phyloP scores from a whole-genome alignment of 371 early-diverging fungal species.

The Mortierella sp. region DNA sequence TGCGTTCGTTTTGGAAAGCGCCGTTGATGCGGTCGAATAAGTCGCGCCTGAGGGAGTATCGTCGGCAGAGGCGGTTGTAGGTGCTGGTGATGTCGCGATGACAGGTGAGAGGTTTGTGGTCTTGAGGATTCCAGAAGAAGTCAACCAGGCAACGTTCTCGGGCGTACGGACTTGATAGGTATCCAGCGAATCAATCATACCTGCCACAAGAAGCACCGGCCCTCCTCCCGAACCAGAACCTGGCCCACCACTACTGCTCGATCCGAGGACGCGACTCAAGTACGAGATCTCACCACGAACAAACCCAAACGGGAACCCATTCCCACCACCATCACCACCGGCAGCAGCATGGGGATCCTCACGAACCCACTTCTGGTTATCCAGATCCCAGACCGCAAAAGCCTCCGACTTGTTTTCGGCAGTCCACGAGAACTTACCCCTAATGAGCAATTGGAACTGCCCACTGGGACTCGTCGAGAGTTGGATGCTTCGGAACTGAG shows the following conservation, averaged over 20 bases:
- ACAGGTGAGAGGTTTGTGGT: constrained; percentile 34
- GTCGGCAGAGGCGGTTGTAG: not conserved
- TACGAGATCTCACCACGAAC: constrained; percentile 39
- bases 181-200: constrained; percentile 37
- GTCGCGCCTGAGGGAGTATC: not conserved
- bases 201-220: constrained; percentile 33
- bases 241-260: constrained; percentile 10
- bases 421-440: constrained; percentile 23
- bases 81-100: not conserved
- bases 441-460: constrained; percentile 28
- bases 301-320: constrained; percentile 29
- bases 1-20: constrained; percentile 22
- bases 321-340: not conserved
- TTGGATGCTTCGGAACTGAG: constrained; percentile 27
- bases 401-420: not conserved
- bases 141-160: constrained; percentile 41
- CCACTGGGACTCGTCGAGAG: constrained; percentile 27
- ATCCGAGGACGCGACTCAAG: constrained; percentile 32
- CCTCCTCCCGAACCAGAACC: too few relatives aligned
- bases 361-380: constrained; percentile 23
- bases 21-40: not conserved
- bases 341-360: constrained; percentile 8
- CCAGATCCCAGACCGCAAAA: constrained; percentile 43
- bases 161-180: constrained; percentile 28
- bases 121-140: constrained; percentile 21